These are phyloP conservation scores for Auricularia heimuer DNA, from an alignment of 768 basidiomycete genomes.

Conservation along the genomic window DNA sequence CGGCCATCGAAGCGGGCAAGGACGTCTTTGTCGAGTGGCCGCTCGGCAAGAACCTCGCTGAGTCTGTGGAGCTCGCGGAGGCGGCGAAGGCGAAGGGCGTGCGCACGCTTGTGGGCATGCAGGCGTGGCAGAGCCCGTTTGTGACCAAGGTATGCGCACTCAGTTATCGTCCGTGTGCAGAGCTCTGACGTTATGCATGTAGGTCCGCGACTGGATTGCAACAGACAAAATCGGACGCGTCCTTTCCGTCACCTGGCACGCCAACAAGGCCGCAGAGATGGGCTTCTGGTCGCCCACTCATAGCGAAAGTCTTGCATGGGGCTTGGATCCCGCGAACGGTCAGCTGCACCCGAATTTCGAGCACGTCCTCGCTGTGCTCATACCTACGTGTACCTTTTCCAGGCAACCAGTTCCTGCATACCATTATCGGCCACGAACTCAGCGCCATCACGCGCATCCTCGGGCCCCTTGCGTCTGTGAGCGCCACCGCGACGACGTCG, in stretches of 20 bases:
- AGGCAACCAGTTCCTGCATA: constrained; percentile 20
- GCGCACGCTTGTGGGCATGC: constrained; percentile 25
- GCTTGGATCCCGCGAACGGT: background rate
- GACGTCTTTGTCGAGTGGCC: constrained; percentile 34
- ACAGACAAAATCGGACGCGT: background rate
- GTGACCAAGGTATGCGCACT: constrained; percentile 22
- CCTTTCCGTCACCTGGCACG: background rate
- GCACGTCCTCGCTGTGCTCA: background rate
- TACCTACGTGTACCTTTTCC: background rate
- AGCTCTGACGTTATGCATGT: background rate
- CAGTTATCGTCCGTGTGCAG: background rate
- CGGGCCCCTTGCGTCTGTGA: constrained; percentile 23
- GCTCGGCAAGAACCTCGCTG: constrained; percentile 20
- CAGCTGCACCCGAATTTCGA: background rate
- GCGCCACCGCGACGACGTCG: constrained; percentile 17
- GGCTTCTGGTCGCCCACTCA: background rate
- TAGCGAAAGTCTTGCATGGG: background rate
- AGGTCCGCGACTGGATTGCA: background rate
- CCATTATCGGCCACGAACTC: constrained; percentile 23
- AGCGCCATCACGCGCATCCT: constrained; percentile 21
- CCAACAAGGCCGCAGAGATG: background rate
- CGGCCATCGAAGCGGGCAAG: constrained; percentile 29
- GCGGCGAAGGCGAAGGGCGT: constrained; percentile 22
- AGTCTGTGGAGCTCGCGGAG: constrained; percentile 27
- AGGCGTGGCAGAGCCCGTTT: constrained; percentile 21